Evolutionary conservation across 1,139 yeast genomes (phyloP).

Genomic region (Petasospora fabianii): DNA sequence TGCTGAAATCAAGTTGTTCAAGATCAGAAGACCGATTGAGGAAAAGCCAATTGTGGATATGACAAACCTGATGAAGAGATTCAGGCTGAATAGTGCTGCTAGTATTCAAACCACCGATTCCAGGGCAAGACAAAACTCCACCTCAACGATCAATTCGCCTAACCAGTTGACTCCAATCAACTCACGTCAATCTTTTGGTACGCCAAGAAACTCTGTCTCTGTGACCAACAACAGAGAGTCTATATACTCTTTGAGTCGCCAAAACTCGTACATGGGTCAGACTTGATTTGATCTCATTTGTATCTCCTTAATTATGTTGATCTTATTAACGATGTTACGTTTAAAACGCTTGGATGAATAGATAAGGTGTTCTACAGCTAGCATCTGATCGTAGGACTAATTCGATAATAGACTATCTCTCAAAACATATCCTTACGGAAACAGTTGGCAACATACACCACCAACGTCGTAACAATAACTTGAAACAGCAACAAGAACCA

Average conservation of each 20-base stretch:
- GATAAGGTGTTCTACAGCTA: neutral
- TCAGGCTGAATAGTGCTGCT: constrained; percentile 28
- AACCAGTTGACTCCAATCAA: constrained; percentile 26
- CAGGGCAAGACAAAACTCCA: constrained; percentile 14
- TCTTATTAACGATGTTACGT: too few species aligned
- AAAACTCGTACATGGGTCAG: constrained; percentile 15
- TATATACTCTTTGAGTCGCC: constrained; percentile 20
- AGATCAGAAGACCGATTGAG: constrained; percentile 41
- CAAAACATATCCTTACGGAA: constrained; percentile 16
- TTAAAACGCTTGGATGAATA: neutral
- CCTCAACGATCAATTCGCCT: constrained; percentile 22
- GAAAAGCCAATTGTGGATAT: constrained; percentile 51
- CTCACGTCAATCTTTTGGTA: constrained; percentile 26
- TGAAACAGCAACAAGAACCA: constrained; percentile 20
- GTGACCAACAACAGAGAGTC: constrained; percentile 14
- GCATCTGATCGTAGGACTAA: neutral
- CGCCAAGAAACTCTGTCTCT: constrained; percentile 24
- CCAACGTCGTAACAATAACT: constrained; percentile 1
- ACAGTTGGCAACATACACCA: constrained; percentile 21
- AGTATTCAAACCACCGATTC: constrained; percentile 20
- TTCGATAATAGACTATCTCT: neutral
- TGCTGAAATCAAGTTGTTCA: constrained; percentile 60
- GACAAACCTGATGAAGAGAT: constrained; percentile 43
- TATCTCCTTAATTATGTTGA: neutral
- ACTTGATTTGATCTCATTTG: neutral